Evolutionary conservation across 371 early-diverging fungal genomes (phyloP).

Genomic region (Mucor racemosus): DNA sequence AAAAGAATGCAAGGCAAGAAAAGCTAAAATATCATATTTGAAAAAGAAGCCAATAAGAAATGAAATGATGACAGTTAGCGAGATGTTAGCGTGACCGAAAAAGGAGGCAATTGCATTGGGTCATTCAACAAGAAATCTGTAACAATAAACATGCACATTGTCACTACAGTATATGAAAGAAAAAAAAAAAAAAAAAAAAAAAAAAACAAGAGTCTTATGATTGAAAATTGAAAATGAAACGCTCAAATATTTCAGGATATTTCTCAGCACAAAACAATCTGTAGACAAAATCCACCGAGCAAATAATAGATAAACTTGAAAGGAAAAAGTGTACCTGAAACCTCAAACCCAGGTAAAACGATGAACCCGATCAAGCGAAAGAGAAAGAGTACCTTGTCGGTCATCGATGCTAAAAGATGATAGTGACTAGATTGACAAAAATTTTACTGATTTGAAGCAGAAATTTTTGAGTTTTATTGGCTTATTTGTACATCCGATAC

Average conservation of each 20-base stretch:
- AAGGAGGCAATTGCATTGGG: too few species aligned
- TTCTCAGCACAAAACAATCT: not conserved
- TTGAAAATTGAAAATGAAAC: too few species aligned
- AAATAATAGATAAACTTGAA: not conserved
- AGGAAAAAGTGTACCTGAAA: not conserved
- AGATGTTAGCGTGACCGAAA: too few species aligned
- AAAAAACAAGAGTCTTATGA: too few species aligned
- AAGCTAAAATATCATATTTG: not conserved
- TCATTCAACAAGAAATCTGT: too few species aligned
- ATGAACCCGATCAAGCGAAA: too few species aligned
- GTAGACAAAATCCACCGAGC: not conserved
- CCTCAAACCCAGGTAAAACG: not conserved
- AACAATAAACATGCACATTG: too few species aligned
- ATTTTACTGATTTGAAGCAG: constrained; percentile 12
- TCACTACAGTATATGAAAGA: too few species aligned
- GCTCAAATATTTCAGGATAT: too few species aligned
- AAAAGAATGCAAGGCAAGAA: not conserved
- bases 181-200: too few species aligned
- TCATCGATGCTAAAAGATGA: not conserved
- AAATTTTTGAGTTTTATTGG: constrained; percentile 35
- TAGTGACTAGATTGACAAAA: constrained; percentile 1
- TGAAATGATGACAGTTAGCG: not conserved
- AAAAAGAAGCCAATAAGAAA: constrained; percentile 1
- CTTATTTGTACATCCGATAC: constrained; percentile 14
- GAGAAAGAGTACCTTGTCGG: constrained; percentile 12